These are phyloP conservation scores for Castanea mollissima DNA, from an alignment of 306 rosid species.

Conservation along the genomic window DNA sequence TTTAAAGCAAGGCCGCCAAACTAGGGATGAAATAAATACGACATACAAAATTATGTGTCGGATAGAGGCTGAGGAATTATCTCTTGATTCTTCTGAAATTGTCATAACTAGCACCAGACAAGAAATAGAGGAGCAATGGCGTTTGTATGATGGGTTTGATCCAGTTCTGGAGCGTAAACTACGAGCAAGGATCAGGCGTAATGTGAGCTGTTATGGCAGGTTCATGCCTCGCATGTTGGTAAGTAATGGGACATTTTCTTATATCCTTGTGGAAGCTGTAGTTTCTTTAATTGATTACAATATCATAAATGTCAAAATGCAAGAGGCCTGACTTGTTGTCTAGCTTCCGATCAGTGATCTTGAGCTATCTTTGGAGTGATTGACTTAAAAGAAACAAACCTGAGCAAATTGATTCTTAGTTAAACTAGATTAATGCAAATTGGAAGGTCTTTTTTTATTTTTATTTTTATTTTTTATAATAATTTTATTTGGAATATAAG, in stretches of 20 bases:
- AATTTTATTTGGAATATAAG: not conserved
- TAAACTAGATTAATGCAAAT: not conserved
- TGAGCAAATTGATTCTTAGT: not conserved
- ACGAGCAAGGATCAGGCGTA: conserved; percentile 93
- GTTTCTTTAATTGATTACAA: conserved; percentile 10
- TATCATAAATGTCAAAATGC: not conserved
- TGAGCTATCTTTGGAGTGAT: not conserved
- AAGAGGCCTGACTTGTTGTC: not conserved
- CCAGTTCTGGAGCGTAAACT: conserved; percentile 93
- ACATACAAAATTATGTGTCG: conserved; percentile 97
- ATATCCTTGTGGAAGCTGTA: not conserved
- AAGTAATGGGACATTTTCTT: conserved; percentile 32
- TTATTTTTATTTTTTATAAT: not conserved
- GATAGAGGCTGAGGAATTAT: conserved; percentile 91
- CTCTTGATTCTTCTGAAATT: conserved; percentile 91
- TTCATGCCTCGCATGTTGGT: conserved; percentile 96
- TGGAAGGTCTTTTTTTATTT: not conserved
- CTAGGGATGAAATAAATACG: conserved; percentile 81
- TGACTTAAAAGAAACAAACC: not conserved
- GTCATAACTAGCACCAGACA: conserved; percentile 92
- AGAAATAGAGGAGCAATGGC: conserved; percentile 98
- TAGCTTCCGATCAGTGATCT: conserved; percentile 18
- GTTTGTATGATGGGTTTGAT: conserved; percentile 94
- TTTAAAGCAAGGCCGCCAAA: conserved; percentile 70
- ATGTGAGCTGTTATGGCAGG: conserved; percentile 98